phyloP scores from a whole-genome alignment of 208 protist species.

The Trichomonas gallinae region DNA sequence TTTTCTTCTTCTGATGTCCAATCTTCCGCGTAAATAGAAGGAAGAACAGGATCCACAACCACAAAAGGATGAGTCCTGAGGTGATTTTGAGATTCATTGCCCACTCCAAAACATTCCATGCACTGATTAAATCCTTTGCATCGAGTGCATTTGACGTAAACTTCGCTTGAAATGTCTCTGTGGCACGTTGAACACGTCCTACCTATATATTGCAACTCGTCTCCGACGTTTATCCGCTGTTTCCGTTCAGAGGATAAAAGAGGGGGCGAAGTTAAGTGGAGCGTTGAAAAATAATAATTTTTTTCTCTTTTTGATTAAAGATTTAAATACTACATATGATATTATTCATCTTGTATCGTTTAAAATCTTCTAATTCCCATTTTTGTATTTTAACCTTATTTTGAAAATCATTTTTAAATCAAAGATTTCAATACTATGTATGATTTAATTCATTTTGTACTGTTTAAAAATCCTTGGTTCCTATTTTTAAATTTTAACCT shows the following conservation, averaged over 20 bases:
- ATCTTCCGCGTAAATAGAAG: neutral
- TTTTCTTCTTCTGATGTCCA: neutral
- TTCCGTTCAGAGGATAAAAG: neutral
- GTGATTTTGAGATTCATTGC: neutral
- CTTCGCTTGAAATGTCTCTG: neutral
- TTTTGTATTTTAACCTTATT: no score
- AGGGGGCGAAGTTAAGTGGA: neutral
- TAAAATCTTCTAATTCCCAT: no score
- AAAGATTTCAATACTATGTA: no score
- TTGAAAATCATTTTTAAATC: no score
- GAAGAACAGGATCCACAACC: neutral
- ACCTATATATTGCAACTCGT: neutral
- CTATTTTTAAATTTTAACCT: no score
- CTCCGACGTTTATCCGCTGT: neutral
- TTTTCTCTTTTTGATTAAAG: no score
- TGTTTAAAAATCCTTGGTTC: no score
- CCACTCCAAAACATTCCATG: neutral
- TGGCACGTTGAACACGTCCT: neutral
- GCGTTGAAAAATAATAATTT: neutral
- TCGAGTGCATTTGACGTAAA: neutral
- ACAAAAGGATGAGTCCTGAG: neutral
- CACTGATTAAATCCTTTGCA: neutral
- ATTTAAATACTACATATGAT: no score
- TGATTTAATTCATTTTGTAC: no score
- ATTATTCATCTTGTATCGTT: no score